Percentiles rank a stretch among this genome's conserved stretches.
Conservation (phyloP, 2,329 filamentous ascomycete species). For the Zymoseptoria passerinii region DNA sequence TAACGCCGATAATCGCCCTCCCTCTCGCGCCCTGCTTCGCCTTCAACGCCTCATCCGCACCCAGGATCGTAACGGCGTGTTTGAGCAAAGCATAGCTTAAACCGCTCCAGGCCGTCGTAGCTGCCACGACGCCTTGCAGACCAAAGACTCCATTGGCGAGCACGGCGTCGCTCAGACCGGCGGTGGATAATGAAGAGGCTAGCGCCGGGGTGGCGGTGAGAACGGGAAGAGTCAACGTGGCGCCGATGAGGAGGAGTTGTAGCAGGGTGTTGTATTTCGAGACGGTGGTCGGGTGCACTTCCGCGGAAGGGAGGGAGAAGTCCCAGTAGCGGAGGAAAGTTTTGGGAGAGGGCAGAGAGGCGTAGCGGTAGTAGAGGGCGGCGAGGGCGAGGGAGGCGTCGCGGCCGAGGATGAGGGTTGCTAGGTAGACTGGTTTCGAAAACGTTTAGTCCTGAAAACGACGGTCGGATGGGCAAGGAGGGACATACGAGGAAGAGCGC, state of each 20-base stretch:
- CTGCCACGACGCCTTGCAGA: slow-evolving; percentile 70
- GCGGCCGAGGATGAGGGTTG: slow-evolving; percentile 79
- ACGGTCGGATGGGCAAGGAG: slow-evolving; percentile 1
- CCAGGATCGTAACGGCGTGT: slow-evolving; percentile 81
- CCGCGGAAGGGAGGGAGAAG: slow-evolving; percentile 80
- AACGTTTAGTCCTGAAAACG: too few species aligned
- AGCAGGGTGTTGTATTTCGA: slow-evolving; percentile 89
- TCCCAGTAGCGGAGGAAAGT: slow-evolving; percentile 94
- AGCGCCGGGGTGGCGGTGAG: slow-evolving; percentile 33
- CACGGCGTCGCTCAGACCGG: slow-evolving; percentile 15
- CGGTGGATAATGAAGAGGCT: slow-evolving; percentile 17
- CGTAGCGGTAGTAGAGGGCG: slow-evolving; percentile 93
- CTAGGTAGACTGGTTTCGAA: slow-evolving; percentile 66
- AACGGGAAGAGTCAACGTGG: slow-evolving; percentile 72
- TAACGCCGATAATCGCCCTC: slow-evolving; percentile 40
- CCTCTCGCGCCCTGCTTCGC: slow-evolving; percentile 41
- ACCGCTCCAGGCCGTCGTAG: slow-evolving; percentile 88
- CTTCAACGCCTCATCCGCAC: slow-evolving; percentile 40
- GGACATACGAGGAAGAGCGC: slow-evolving; percentile 62
- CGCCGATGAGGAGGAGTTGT: slow-evolving; percentile 77
- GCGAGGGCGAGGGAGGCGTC: slow-evolving; percentile 76
- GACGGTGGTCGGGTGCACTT: slow-evolving; percentile 74
- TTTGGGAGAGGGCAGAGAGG: slow-evolving; percentile 86
- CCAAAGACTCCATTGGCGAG: slow-evolving; percentile 30
- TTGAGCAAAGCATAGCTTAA: slow-evolving; percentile 86